Evolutionary conservation across 345 rosid species (phyloP), one percentile per base, ranked within the genome.

Genomic region (Citrus medica): DNA sequence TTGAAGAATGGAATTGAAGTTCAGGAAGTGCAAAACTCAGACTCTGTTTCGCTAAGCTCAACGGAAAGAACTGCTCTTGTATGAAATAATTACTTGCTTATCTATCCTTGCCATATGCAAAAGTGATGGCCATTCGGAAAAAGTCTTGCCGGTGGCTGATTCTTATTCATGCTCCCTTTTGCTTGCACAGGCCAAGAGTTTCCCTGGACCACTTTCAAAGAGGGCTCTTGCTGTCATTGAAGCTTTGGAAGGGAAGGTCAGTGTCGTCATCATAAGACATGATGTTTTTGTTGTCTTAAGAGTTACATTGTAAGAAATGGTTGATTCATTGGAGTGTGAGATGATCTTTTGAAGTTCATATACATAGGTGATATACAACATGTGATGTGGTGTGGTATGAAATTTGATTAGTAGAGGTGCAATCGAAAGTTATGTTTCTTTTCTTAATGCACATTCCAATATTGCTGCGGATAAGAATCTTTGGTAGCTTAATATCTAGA

Each of bases 241-340:
- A 81, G 85, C 97, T 81, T 83, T 93, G 87, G 98, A 96, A 86
- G 98, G 99, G 62, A 96, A 93, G 94, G 99, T 93, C n/a, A 73
- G 88, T 79, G 70, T 17, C 66, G 78, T 55, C 13, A 24, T 67
- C 17, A 80, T 69, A 64, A 38, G 60, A 30, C 17, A 55, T 6
- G 28, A 38, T 8, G 60, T 69, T 42, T 70, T 75, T 22, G 56
- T 21, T 42, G n/a, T 42, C n/a, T 22, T 9, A 28, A 42, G 9
- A 58, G 56, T 38, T 48, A 28, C 51, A n/a, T 28, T 32, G 21
- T 30, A 10, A 48, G 28, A 30, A 25, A 38, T 53, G 19, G 32
- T 66, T 32, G 70, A 48, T 75, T 28, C 42, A 27, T 14, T 53
- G 63, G 56, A 69, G 33, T 35, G 27, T 46, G 16, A 55, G 72